Evolutionary conservation across 495 filamentous ascomycete species (phyloP).

Genomic region (Talaromyces borbonicus): DNA sequence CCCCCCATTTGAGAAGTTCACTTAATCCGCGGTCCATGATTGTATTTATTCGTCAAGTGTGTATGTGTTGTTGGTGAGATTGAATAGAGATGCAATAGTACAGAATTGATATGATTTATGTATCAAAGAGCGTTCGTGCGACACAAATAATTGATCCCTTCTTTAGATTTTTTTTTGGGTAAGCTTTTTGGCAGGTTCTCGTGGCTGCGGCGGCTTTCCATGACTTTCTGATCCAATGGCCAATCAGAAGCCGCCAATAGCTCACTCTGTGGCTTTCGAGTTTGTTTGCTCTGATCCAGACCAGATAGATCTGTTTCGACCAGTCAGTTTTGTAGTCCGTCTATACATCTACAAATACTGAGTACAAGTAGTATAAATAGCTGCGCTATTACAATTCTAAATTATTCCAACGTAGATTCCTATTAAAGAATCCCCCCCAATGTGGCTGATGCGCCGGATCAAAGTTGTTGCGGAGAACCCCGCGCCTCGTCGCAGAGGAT

Average conservation of each 20-base stretch:
- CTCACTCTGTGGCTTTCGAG: too few relatives aligned
- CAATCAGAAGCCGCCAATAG: slow-evolving; percentile 1
- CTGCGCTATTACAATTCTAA: too few relatives aligned
- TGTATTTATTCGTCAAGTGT: background rate
- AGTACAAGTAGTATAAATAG: too few relatives aligned
- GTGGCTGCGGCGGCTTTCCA: background rate
- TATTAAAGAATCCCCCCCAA: background rate
- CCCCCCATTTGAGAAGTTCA: slow-evolving; percentile 86
- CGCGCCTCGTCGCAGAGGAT: background rate
- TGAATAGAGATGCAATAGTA: background rate
- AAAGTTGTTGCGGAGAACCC: slow-evolving; percentile 1
- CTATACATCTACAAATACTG: too few relatives aligned
- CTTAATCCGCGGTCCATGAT: slow-evolving; percentile 53
- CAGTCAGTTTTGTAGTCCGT: too few relatives aligned
- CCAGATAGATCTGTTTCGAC: too few relatives aligned
- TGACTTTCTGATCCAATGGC: background rate
- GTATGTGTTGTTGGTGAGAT: background rate
- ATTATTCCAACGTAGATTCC: background rate
- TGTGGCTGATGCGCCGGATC: background rate
- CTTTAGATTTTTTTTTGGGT: background rate
- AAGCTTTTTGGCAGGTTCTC: slow-evolving; percentile 1
- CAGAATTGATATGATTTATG: too few relatives aligned
- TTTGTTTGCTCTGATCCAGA: too few relatives aligned
- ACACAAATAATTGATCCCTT: too few relatives aligned
- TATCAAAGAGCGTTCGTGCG: too few relatives aligned